Evolutionary conservation across 2,329 filamentous ascomycete species (phyloP).

Genomic region (Cladosporium austrohemisphaericum): DNA sequence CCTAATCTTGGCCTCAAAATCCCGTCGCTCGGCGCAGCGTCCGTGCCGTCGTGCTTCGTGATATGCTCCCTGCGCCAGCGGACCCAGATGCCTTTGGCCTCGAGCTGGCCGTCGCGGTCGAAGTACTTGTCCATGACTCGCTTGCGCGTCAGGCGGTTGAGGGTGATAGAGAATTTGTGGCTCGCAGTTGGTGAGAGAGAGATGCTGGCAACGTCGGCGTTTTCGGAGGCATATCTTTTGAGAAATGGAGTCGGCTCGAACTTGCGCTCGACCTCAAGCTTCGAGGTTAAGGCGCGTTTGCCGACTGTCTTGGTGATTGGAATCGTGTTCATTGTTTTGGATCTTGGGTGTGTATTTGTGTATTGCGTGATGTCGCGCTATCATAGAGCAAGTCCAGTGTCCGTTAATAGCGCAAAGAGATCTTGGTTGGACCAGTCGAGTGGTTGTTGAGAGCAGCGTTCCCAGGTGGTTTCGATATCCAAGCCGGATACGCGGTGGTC

Average conservation of each 20-base stretch:
- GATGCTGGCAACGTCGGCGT: neutral
- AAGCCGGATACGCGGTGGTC: too few relatives aligned
- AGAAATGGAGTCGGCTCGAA: conserved; percentile 16
- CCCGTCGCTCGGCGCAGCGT: neutral
- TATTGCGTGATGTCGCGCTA: too few relatives aligned
- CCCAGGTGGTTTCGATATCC: too few relatives aligned
- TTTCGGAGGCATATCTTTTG: neutral
- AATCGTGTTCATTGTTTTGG: neutral
- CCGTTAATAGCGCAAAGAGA: too few relatives aligned
- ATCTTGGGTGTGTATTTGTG: neutral
- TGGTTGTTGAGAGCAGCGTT: too few relatives aligned
- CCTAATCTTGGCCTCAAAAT: conserved; percentile 18
- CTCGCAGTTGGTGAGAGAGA: neutral
- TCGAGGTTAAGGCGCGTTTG: conserved; percentile 1
- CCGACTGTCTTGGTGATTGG: neutral
- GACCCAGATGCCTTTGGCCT: conserved; percentile 18
- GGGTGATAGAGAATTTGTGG: neutral
- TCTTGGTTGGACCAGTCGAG: too few relatives aligned
- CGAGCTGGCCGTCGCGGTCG: conserved; percentile 16
- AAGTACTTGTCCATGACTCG: conserved; percentile 20
- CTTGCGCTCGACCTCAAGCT: conserved; percentile 23
- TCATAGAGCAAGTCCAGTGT: too few relatives aligned
- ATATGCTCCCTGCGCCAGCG: conserved; percentile 8
- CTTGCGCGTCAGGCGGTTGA: conserved; percentile 10
- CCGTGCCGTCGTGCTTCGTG: neutral